phyloP scores from a whole-genome alignment of 176 grass and related monocot species.

The Carex cristatella region DNA sequence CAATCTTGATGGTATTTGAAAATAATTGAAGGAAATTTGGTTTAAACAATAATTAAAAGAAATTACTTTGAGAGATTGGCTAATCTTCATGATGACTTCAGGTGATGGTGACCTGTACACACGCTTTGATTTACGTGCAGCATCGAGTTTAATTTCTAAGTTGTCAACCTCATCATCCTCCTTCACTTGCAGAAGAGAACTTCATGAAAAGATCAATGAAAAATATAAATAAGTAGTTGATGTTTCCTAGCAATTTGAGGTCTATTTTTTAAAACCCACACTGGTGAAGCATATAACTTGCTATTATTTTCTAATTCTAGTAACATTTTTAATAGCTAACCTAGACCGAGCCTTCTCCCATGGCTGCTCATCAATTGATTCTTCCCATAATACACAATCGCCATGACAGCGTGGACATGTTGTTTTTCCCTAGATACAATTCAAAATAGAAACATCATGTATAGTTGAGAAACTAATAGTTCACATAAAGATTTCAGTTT shows the following conservation, averaged over 20 bases:
- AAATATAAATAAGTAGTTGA: not conserved
- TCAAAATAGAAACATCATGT: not conserved
- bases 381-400: slow-evolving; percentile 96
- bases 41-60: slow-evolving; percentile 4
- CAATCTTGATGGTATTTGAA: not conserved
- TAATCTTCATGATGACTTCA: slow-evolving; percentile 91
- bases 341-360: slow-evolving; percentile 89
- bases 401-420: slow-evolving; percentile 63
- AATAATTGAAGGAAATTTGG: not conserved
- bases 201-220: slow-evolving; percentile 29
- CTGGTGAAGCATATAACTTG: not conserved
- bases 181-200: slow-evolving; percentile 85
- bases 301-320: not conserved
- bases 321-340: slow-evolving; percentile 24
- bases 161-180: slow-evolving; percentile 94
- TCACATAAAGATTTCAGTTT: not conserved
- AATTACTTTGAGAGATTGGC: slow-evolving; percentile 70
- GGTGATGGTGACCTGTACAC: slow-evolving; percentile 68
- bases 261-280: not conserved
- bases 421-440: slow-evolving; percentile 55
- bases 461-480: not conserved
- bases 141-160: slow-evolving; percentile 71
- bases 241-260: not conserved
- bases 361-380: slow-evolving; percentile 84
- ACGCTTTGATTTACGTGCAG: slow-evolving; percentile 53